phyloP scores from a whole-genome alignment of 345 rosid species.

The Bretschneidera sinensis region DNA sequence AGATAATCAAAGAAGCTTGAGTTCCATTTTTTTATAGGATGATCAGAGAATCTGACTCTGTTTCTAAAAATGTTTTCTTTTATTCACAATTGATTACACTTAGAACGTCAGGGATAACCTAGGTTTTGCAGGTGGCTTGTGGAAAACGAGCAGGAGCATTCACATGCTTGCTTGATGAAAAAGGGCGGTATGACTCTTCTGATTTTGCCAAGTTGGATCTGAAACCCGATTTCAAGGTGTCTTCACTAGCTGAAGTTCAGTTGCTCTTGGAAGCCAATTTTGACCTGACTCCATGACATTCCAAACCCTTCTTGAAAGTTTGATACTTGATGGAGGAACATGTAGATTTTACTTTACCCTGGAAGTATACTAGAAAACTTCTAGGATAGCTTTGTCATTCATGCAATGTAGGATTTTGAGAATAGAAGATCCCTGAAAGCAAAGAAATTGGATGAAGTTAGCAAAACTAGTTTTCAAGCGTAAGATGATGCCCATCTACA shows the following conservation, averaged over 20 bases:
- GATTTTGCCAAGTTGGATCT: conserved; percentile 47
- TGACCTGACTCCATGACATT: conserved; percentile 45
- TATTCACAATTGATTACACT: not conserved
- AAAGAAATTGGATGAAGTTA: no score
- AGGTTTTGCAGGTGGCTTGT: conserved; percentile 59
- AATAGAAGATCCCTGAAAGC: not conserved
- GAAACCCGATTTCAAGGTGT: conserved; percentile 75
- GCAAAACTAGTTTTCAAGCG: no score
- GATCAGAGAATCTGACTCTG: no score
- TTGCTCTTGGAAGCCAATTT: conserved; percentile 62
- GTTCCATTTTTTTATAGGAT: no score
- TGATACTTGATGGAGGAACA: not conserved
- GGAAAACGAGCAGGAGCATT: conserved; percentile 88
- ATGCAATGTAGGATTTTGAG: not conserved
- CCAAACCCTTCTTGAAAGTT: not conserved
- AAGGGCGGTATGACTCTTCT: conserved; percentile 49
- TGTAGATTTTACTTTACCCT: not conserved
- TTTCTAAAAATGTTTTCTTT: not conserved
- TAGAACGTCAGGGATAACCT: not conserved
- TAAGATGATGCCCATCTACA: no score
- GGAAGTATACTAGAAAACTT: not conserved
- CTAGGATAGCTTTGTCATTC: not conserved
- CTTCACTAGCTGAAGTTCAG: conserved; percentile 54
- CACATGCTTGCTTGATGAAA: conserved; percentile 87
- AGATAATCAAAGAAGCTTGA: not conserved